Base-by-base conservation (phyloP, 2,329 filamentous ascomycete genomes). In the Ophiostoma perfectum region DNA sequence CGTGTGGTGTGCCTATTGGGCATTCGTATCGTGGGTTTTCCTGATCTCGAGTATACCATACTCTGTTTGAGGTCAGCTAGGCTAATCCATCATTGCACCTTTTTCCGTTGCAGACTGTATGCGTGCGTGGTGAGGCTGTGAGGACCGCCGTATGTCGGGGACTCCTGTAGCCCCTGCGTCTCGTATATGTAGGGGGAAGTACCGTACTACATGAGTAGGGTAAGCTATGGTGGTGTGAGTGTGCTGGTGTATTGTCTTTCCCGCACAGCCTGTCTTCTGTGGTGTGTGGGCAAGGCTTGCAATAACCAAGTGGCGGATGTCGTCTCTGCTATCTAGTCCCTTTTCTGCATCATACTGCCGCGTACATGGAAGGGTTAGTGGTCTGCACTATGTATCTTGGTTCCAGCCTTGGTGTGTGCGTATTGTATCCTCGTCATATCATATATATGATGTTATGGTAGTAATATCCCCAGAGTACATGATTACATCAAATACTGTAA, bases 111-210 rank as follows among this genome's bases (percentile, higher is more conserved):
- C 49, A 55, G 18, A 55, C 3, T 27, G 18, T 55, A 27, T 27
- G 27, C 14, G 18, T 55, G 49, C 47, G 5, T 18, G 27, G 49
- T 52, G n/a, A 55, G n/a, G 49, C 49, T 55, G 49, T 18, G 49
- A 55, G 49, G 18, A 18, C 49, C 49, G 18, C 49, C 49, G n/a
- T 7, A 14, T 55, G 49, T 18, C 3, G 49, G 27, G 49, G n/a
- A 18, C 55, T 60, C 55, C 12, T 60, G 27, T 38, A 18, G 27
- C 55, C 55, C 55, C 55, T 60, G 55, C 55, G 27, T 60, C 55
- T 60, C 55, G 55, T 60, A 60, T 60, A 36, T 60, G 55, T 58
- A 38, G 27, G 55, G 27, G 1, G 27, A 27, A 27, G 27, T 27
- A 49, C 12, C 3, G 45, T 49, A 49, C 45, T 18, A 27, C 5